Evolutionary conservation across 495 filamentous ascomycete species (phyloP).

Genomic region (Alectoria sarmentosa): DNA sequence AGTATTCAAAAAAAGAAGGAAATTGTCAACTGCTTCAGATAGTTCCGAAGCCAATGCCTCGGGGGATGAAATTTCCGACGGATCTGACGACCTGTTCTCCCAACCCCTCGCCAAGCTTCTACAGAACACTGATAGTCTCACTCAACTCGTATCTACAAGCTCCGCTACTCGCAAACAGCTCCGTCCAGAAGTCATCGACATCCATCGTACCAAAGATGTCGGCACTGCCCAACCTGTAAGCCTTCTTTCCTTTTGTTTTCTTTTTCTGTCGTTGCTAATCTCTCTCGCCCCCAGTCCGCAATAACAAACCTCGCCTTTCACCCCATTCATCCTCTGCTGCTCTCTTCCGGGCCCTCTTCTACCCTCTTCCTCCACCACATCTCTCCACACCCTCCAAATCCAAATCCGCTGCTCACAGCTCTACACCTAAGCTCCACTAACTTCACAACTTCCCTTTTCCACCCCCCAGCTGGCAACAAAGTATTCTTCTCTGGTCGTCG

Average conservation of each 20-base stretch:
- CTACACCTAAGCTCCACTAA: conserved; percentile 78
- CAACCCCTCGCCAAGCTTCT: conserved; percentile 77
- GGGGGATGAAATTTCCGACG: conserved; percentile 47
- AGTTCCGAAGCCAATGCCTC: conserved; percentile 49
- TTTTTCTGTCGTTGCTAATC: conserved; percentile 26
- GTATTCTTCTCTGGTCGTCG: conserved; percentile 82
- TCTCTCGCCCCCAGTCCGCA: conserved; percentile 54
- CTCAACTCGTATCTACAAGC: conserved; percentile 37
- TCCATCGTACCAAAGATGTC: conserved; percentile 64
- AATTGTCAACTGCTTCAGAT: conserved; percentile 36
- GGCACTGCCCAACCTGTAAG: conserved; percentile 51
- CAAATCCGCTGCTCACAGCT: conserved; percentile 83
- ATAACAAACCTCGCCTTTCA: conserved; percentile 85
- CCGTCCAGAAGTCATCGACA: conserved; percentile 80
- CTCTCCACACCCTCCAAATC: conserved; percentile 61
- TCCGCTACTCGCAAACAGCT: conserved; percentile 50
- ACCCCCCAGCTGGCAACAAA: conserved; percentile 49
- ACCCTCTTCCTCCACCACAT: conserved; percentile 86
- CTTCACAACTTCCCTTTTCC: conserved; percentile 72
- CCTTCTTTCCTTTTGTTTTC: conserved; percentile 16
- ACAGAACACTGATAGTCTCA: conserved; percentile 53
- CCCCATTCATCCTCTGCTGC: conserved; percentile 74
- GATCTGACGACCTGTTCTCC: conserved; percentile 54
- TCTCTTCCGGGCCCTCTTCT: conserved; percentile 79
- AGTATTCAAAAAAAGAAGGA: conserved; percentile 46